Base-by-base conservation (phyloP, 2,329 filamentous ascomycete species). In the Aphanoascus verrucosus region DNA sequence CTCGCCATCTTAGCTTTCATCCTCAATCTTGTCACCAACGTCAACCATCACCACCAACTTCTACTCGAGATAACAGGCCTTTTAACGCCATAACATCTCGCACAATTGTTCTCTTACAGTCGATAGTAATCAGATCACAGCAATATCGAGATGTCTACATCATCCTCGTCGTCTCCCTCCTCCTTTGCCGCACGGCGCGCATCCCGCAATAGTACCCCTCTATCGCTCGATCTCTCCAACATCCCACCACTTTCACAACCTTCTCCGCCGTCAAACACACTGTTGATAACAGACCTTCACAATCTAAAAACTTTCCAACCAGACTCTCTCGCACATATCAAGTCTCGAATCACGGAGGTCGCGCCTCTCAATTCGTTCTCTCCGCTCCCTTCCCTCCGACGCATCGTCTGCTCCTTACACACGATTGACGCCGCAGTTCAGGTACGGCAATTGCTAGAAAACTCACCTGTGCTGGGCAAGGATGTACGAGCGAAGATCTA, bases 381-480 rank as follows among this genome's bases (percentile, higher is more conserved):
- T 11, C 74, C 74, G 1, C 67, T 77, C 9, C 73, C 72, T 35
- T 76, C 74, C 35, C 63, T 77, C 61, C 72, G 72, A 51, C 73
- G 74, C 52, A 75, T 77, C 59, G 69, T 77, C 62, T 73, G 72
- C 61, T 75, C 73, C 37, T 77, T 76, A 64, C 62, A 67, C 60
- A 66, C 65, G 46, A 63, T 64, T 38, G 62, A 69, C 37, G 70
- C 71, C 51, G 73, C 74, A 14, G 63, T 75, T 53, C 58, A 60
- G 43, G 65, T 74, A 51, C 72, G 73, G 52, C 67, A 74, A 53
- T 59, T 67, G 23, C 67, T 77, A 11, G 72, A 75, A 48, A 60
- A 63, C 52, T 60, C 65, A 9, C 57, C 62, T 23, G 62, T 73
- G 5, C 61, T 71, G 41, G 58, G 55, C 28, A 23, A 64, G 20